Conservation (phyloP, 2,329 filamentous ascomycete species). For the Penicillium sp. region DNA sequence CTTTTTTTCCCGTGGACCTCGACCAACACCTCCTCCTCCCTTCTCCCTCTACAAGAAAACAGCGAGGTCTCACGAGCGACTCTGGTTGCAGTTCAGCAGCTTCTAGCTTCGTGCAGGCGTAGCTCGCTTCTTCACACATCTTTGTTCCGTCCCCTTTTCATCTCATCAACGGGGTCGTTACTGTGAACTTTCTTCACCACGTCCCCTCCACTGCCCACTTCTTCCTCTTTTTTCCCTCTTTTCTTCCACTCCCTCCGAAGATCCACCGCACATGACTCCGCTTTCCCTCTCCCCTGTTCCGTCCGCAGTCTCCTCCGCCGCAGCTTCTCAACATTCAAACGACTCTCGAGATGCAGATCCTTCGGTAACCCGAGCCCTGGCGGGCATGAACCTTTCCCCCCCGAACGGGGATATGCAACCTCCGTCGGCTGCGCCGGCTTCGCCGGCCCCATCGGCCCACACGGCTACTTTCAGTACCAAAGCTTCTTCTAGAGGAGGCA, state of each 20-base stretch:
- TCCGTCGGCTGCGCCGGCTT: constrained; percentile 19
- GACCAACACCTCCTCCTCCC: constrained; percentile 8
- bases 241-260: constrained; percentile 2
- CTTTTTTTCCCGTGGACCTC: constrained; percentile 11
- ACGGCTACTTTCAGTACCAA: constrained; percentile 14
- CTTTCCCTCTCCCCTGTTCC: constrained; percentile 38
- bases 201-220: background rate
- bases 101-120: constrained; percentile 12
- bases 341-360: constrained; percentile 34
- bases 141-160: constrained; percentile 3
- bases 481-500: constrained; percentile 34
- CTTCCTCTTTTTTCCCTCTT: constrained; percentile 14
- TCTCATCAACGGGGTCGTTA: background rate
- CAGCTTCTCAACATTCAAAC: constrained; percentile 37
- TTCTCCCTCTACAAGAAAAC: constrained; percentile 2
- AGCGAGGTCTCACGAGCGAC: background rate
- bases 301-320: constrained; percentile 39
- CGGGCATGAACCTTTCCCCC: constrained; percentile 39
- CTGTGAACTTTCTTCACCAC: constrained; percentile 17
- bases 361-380: constrained; percentile 40
- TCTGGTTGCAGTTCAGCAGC: constrained; percentile 6
- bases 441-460: background rate
- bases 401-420: constrained; percentile 32
- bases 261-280: constrained; percentile 38
- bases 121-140: constrained; percentile 6